Evolutionary conservation across 192 early-diverging fungal species (phyloP).

Genomic region (Obelidium mucronatum): DNA sequence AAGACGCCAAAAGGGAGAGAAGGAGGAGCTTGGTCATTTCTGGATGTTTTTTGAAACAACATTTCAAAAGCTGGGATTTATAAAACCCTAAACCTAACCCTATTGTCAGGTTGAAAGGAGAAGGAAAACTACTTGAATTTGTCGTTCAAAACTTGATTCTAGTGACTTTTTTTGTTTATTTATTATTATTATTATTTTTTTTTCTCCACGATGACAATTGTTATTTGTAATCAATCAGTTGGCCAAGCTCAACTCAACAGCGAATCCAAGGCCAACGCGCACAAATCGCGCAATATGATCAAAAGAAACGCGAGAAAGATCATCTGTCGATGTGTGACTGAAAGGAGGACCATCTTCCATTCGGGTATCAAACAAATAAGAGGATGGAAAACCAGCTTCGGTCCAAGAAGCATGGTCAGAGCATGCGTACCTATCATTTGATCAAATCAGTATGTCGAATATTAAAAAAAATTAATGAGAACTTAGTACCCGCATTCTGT

Average conservation of each 20-base stretch:
- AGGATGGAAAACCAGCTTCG: slow-evolving; percentile 79
- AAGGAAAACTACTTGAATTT: no score
- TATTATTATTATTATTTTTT: no score
- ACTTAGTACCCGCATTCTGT: slow-evolving; percentile 75
- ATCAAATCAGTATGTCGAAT: neutral
- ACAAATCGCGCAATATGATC: slow-evolving; percentile 90
- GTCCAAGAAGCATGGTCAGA: slow-evolving; percentile 95
- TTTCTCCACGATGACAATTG: no score
- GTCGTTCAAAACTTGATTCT: neutral
- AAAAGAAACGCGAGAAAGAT: slow-evolving; percentile 77
- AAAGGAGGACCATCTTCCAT: slow-evolving; percentile 45
- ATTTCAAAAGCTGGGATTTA: no score
- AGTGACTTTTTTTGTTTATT: neutral
- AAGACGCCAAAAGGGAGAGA: neutral
- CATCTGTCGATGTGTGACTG: slow-evolving; percentile 84
- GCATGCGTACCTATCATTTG: slow-evolving; percentile 61
- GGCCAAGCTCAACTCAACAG: slow-evolving; percentile 67
- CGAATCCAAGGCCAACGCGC: slow-evolving; percentile 84
- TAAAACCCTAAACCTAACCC: no score
- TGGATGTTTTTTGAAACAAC: no score
- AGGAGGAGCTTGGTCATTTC: neutral
- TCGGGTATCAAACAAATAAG: slow-evolving; percentile 69
- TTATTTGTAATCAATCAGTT: neutral
- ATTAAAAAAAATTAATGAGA: neutral
- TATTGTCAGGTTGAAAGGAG: no score